These are phyloP conservation scores for Didymella exigua DNA, from an alignment of 2,329 filamentous ascomycete species.

Conservation along the genomic window DNA sequence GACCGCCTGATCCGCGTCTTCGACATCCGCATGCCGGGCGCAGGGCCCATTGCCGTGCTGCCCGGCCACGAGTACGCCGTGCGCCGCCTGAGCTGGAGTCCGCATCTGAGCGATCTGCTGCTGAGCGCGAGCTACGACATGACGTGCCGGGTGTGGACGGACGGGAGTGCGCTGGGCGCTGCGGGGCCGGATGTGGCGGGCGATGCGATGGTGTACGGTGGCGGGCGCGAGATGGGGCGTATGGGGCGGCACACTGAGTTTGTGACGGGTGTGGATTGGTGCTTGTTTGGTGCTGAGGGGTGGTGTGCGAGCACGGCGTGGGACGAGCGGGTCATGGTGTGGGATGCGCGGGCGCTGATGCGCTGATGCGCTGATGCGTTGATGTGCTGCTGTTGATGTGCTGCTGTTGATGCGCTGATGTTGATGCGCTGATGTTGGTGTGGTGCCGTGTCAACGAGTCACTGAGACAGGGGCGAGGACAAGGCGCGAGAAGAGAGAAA, in stretches of 20 bases:
- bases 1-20: constrained; percentile 88
- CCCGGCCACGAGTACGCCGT: constrained; percentile 91
- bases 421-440: too few relatives aligned
- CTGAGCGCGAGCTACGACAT: constrained; percentile 96
- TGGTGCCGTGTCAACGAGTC: too few relatives aligned
- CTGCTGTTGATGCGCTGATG: too few relatives aligned
- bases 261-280: constrained; percentile 96
- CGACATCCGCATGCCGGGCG: constrained; percentile 78
- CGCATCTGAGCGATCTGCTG: constrained; percentile 86
- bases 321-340: constrained; percentile 90
- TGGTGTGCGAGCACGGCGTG: constrained; percentile 95
- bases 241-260: constrained; percentile 98
- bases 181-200: constrained; percentile 40
- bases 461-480: too few relatives aligned
- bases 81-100: constrained; percentile 85
- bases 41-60: constrained; percentile 75
- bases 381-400: too few relatives aligned
- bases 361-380: constrained; percentile 11
- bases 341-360: constrained; percentile 81
- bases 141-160: constrained; percentile 93
- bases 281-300: constrained; percentile 89
- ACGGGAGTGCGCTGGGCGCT: constrained; percentile 65
- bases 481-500: background rate
- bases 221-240: constrained; percentile 76
- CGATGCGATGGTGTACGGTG: constrained; percentile 49